A percentile compares a stretch with the other conserved stretches of the same genome.
These are phyloP conservation scores for Solanum chiquidenum DNA, from an alignment of 257 asterid species.

Conservation along the genomic window DNA sequence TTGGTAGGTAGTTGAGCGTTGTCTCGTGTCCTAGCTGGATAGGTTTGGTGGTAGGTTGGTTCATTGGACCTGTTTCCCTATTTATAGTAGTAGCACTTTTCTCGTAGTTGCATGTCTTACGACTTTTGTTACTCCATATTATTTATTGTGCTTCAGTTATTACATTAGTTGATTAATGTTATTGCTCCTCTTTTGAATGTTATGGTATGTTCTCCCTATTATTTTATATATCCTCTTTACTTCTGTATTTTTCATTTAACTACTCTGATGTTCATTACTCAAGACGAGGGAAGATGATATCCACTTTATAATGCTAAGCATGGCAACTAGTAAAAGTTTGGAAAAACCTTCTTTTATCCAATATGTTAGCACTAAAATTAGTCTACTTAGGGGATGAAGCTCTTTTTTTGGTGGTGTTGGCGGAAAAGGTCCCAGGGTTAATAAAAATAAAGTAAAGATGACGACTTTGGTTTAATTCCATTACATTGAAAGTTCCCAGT, in stretches of 20 bases:
- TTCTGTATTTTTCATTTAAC: neutral
- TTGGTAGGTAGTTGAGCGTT: neutral
- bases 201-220: neutral
- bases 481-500: neutral
- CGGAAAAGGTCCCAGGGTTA: neutral
- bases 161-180: neutral
- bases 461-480: neutral
- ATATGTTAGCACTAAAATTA: neutral
- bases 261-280: neutral
- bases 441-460: neutral
- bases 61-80: neutral
- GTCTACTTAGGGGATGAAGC: neutral
- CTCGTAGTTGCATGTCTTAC: neutral
- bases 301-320: neutral
- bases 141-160: neutral
- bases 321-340: neutral
- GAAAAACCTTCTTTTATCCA: neutral
- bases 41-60: neutral
- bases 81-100: neutral
- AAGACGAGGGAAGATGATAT: neutral
- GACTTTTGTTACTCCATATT: neutral
- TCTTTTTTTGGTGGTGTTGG: neutral
- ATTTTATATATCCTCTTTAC: neutral
- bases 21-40: neutral
- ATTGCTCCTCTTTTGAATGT: neutral